Evolutionary conservation across 768 basidiomycete species (phyloP), one percentile per base, ranked within the genome.

Genomic region (Rhodocollybia butyracea): DNA sequence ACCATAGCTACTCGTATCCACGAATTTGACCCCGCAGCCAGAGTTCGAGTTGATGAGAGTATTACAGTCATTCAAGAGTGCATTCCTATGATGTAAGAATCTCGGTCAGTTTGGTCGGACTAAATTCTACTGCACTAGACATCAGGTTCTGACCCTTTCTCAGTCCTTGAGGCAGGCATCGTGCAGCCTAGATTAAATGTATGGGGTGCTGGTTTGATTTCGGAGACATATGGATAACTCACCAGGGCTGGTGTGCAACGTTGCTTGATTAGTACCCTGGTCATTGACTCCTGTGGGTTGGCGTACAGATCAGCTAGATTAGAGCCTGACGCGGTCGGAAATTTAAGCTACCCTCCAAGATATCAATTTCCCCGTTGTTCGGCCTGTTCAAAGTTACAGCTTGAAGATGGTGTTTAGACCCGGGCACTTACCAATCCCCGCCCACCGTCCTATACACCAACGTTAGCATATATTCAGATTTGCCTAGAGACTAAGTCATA

Each of bases 331-430:
- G n/a, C n/a, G n/a, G n/a, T n/a, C n/a, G n/a, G n/a, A n/a, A n/a
- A n/a, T n/a, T n/a, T n/a, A n/a, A n/a, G n/a, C n/a, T n/a, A 39
- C 80, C 78, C 67, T 75, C 78, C 63, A 74, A 60, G 39, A 77
- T 71, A 61, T 74, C 72, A 26, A 73, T 65, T 52, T 75, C 73
- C 11, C 73, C 74, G 66, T 73, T 51, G 46, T 59, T 54, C 7
- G n/a, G n/a, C n/a, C n/a, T n/a, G n/a, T n/a, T n/a, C n/a, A n/a
- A n/a, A n/a, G n/a, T n/a, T n/a, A n/a, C n/a, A n/a, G n/a, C n/a
- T n/a, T n/a, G n/a, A n/a, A n/a, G n/a, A n/a, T n/a, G n/a, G n/a
- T n/a, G n/a, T n/a, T n/a, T n/a, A n/a, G n/a, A n/a, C n/a, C n/a
- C n/a, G n/a, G n/a, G n/a, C n/a, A n/a, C n/a, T n/a, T n/a, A 29